Conservation (phyloP, 2,329 filamentous ascomycete genomes). For the Triangularia setosa region DNA sequence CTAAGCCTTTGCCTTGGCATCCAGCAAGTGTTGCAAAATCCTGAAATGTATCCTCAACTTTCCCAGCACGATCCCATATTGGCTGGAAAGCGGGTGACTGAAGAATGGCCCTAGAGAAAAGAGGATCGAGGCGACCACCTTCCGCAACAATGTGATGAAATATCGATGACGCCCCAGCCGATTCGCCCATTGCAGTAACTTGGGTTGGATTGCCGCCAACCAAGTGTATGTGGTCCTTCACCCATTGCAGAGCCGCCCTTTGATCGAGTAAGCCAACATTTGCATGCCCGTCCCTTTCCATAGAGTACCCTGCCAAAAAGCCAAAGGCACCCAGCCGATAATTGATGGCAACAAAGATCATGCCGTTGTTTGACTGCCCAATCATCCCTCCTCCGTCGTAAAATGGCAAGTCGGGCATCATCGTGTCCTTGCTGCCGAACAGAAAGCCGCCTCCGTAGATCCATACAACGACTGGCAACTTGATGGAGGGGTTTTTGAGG, state of each 20-base stretch:
- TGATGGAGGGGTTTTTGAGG: constrained; percentile 32
- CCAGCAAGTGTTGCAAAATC: constrained; percentile 33
- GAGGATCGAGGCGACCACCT: constrained; percentile 40
- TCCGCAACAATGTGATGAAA: constrained; percentile 46
- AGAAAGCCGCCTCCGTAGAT: constrained; percentile 45
- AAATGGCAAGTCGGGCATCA: constrained; percentile 33
- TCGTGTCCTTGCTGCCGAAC: constrained; percentile 39
- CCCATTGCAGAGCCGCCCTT: constrained; percentile 45
- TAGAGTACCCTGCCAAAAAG: constrained; percentile 42
- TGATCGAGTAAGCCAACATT: constrained; percentile 44
- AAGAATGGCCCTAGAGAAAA: constrained; percentile 37
- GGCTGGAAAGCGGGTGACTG: constrained; percentile 36
- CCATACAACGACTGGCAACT: constrained; percentile 43
- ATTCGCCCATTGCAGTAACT: constrained; percentile 49
- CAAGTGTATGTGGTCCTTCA: constrained; percentile 41
- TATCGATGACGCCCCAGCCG: constrained; percentile 48
- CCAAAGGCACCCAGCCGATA: constrained; percentile 48
- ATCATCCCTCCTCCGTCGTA: constrained; percentile 39
- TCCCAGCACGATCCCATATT: constrained; percentile 33
- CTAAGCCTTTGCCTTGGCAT: constrained; percentile 27
- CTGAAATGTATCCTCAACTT: constrained; percentile 30
- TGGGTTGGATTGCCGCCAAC: constrained; percentile 44
- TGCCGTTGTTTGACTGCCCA: constrained; percentile 33
- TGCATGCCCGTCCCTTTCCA: constrained; percentile 39
- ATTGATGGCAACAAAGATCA: constrained; percentile 46